phyloP scores from a whole-genome alignment of 768 basidiomycete species.

The Termitomyces sp. region DNA sequence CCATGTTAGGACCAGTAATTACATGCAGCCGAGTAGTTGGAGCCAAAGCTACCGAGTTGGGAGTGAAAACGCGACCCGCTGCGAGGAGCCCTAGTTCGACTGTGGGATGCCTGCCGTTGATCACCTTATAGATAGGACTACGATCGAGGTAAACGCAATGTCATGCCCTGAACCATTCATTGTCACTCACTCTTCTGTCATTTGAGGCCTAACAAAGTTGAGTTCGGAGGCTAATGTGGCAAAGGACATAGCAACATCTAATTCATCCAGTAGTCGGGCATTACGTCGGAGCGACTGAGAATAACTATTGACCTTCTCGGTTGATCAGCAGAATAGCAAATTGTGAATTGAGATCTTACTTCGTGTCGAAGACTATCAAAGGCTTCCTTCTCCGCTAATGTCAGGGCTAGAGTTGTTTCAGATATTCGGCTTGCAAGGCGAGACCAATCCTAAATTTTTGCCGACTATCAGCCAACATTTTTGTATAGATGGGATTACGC shows the following conservation, averaged over 20 bases:
- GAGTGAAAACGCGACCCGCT: conserved; percentile 72
- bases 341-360: conserved; percentile 29
- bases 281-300: conserved; percentile 62
- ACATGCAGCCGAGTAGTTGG: conserved; percentile 62
- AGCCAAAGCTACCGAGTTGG: conserved; percentile 71
- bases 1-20: conserved; percentile 96
- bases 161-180: not conserved
- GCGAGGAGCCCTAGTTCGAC: conserved; percentile 84
- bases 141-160: not conserved
- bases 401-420: conserved; percentile 48
- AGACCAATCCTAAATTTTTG: conserved; percentile 60
- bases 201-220: conserved; percentile 64
- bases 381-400: conserved; percentile 61
- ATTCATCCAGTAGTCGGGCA: conserved; percentile 75
- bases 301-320: conserved; percentile 54
- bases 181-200: conserved; percentile 61
- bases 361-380: conserved; percentile 67
- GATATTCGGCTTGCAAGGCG: conserved; percentile 64
- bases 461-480: not conserved
- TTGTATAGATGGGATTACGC: conserved; percentile 6
- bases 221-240: conserved; percentile 76
- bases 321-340: not conserved
- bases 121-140: conserved; percentile 59
- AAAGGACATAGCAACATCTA: conserved; percentile 82
- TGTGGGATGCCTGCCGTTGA: conserved; percentile 85